Base-by-base conservation (phyloP, 164 flowering plant genomes). In the Amborella trichopoda region DNA sequence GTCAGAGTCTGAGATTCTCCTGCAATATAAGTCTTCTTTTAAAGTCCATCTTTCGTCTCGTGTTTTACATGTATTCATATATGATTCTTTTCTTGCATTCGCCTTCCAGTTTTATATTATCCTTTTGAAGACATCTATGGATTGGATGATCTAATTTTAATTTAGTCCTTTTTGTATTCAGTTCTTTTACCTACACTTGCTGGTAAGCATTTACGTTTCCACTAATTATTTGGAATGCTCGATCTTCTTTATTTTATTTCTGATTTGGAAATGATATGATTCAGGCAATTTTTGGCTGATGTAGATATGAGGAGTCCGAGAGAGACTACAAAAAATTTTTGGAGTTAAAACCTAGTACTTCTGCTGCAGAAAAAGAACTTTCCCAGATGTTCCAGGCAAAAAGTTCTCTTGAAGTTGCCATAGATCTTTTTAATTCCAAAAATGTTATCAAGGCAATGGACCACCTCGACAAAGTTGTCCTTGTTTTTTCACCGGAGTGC, bases 291-390 rank as follows among this genome's bases (percentile, higher is more conserved):
- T 74, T 75, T 77, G 60, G 67, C 54, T 76, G 55, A 71, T 78
- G 78, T 72, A 91, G 98, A 75, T 91, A 67, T 74, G 93, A 80
- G 53, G 90, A 87, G 58, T 80, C 98, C 30, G 98, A 86, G 69
- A 66, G 56, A 60, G 70, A 56, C 73, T 91, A 87, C 68, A 77
- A 71, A 45, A 79, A 66, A 61, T 78, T 66, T 69, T 65, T 91
- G 49, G 80, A 76, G 71, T 53, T 83, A 55, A 86, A 80, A 65
- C 90, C 95, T 39, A 70, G 80, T 56, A 58, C 68, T 68, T 56
- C 78, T 26, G 73, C 61, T 5, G 98, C 75, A 26, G 90, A 83
- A 48, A 91, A 87, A 67, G 98, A 87, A 60, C 82, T 81, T 62
- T 76, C 94, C 53, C 98, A 86, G 41, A 53, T 87, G 51, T 43